phyloP scores from a whole-genome alignment of 2,329 filamentous ascomycete species.

The Aspergillus quadrilineatus region DNA sequence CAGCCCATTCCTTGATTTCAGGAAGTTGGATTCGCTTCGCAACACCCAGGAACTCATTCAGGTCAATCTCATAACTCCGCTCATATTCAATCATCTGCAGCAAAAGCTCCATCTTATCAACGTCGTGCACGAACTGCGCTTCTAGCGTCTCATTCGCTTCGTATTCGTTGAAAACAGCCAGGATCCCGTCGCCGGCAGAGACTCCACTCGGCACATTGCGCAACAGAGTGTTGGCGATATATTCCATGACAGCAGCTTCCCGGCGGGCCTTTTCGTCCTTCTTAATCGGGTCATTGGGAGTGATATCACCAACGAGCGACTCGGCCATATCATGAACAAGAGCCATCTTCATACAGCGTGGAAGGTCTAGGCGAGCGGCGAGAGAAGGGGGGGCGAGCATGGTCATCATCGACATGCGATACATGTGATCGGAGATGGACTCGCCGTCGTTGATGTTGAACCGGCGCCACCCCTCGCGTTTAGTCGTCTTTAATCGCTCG shows the following conservation, averaged over 20 bases:
- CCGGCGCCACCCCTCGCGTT: constrained; percentile 91
- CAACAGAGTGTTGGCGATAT: constrained; percentile 71
- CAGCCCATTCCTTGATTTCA: constrained; percentile 78
- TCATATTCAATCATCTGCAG: constrained; percentile 98
- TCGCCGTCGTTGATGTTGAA: constrained; percentile 77
- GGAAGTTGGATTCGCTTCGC: constrained; percentile 68
- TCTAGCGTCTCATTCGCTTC: constrained; percentile 83
- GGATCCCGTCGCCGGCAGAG: constrained; percentile 65
- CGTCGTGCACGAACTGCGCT: constrained; percentile 87
- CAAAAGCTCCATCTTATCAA: constrained; percentile 94
- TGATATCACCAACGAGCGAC: constrained; percentile 92
- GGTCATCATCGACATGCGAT: constrained; percentile 95
- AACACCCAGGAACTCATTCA: constrained; percentile 85
- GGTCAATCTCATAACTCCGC: constrained; percentile 67
- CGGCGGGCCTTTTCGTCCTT: constrained; percentile 88
- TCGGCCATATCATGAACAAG: constrained; percentile 98
- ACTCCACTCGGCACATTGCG: constrained; percentile 71
- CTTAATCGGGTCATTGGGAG: constrained; percentile 75
- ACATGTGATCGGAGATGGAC: constrained; percentile 98
- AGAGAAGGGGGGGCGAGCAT: constrained; percentile 83
- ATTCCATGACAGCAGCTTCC: constrained; percentile 89
- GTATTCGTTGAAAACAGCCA: constrained; percentile 89
- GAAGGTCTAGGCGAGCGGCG: constrained; percentile 68
- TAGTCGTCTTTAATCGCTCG: constrained; percentile 91
- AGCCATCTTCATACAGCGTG: constrained; percentile 90